Evolutionary conservation across 2,329 filamentous ascomycete genomes (phyloP), one percentile per base, ranked within the genome.

Genomic region (Alternaria brassicae): DNA sequence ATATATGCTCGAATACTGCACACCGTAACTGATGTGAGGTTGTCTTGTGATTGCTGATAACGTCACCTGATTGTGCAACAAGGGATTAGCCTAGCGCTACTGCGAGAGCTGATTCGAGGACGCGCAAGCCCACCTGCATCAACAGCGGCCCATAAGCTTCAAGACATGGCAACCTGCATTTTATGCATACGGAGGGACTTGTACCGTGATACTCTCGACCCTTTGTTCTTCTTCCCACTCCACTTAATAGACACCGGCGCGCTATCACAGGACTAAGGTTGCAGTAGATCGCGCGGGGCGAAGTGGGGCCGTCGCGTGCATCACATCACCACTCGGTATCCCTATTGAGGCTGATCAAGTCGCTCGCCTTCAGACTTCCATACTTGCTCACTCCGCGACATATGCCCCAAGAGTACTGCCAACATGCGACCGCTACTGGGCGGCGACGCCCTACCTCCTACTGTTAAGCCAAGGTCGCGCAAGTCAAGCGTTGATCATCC

Each of bases 401-500:
- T 25, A 68, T 65, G 55, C 48, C 21, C 53, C 52, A 27, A 44
- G 25, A 21, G 4, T n/a, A 19, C 50, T 41, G 37, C 34, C 19
- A 58, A 36, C 41, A 78, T 78, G 76, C 70, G 74, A 67, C 75
- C 76, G 64, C 64, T 72, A 60, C 65, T 68, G 63, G 72, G 73
- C 71, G 74, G 74, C 65, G 76, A 78, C 66, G 67, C 68, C 66
- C 69, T 76, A 50, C 66, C 74, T 59, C 32, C 66, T 41, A 53
- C 71, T 41, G 58, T 64, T 50, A 75, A 66, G 70, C 71, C 75
- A 52, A 72, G 71, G 53, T 74, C 74, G 56, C 75, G 74, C 62
- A 79, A 78, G 72, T 72, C 77, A 52, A 77, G 75, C 66, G 65
- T 74, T 65, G 76, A 73, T 66, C 72, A 74, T 59, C 60, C 68